A percentile compares a stretch with the other conserved stretches of the same genome.
Conservation (phyloP, 179 eudicot species). For the Drosera spatulata region DNA sequence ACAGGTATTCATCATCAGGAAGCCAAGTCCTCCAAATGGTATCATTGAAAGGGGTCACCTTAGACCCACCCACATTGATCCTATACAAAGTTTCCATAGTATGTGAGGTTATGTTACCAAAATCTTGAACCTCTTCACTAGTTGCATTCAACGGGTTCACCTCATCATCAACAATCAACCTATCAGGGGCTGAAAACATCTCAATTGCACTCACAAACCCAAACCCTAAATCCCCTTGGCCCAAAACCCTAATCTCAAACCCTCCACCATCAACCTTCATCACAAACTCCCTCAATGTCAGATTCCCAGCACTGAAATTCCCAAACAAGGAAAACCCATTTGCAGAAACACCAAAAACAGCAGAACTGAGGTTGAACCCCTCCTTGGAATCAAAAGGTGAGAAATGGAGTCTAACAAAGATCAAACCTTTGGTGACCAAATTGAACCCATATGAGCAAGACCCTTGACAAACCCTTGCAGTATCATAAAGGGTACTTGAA, state of each 20-base stretch:
- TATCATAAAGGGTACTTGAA: constrained; percentile 32
- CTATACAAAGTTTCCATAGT: constrained; percentile 53
- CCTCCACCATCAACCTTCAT: constrained; percentile 26
- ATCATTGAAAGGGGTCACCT: constrained; percentile 38
- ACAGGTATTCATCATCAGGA: constrained; percentile 40
- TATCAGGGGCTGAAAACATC: constrained; percentile 54
- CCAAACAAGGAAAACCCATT: constrained; percentile 32
- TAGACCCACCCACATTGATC: constrained; percentile 75
- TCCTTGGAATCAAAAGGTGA: constrained; percentile 34
- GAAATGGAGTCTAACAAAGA: constrained; percentile 65
- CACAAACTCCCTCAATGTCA: constrained; percentile 43
- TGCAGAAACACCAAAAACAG: constrained; percentile 47
- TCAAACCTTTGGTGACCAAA: constrained; percentile 49
- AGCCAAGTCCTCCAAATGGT: constrained; percentile 66
- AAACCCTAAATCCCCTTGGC: constrained; percentile 22
- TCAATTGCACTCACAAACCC: constrained; percentile 70
- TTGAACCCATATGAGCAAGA: constrained; percentile 31
- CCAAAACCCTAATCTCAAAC: constrained; percentile 52
- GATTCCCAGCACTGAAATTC: constrained; percentile 18
- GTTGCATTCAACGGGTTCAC: constrained; percentile 32
- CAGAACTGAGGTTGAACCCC: constrained; percentile 27
- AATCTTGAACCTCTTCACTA: constrained; percentile 23
- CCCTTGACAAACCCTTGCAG: constrained; percentile 51
- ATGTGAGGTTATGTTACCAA: constrained; percentile 34
- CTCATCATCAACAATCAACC: constrained; percentile 49